Evolutionary conservation across 2,329 filamentous ascomycete genomes (phyloP), one percentile per base, ranked within the genome.

Genomic region (Fusarium mangiferae): DNA sequence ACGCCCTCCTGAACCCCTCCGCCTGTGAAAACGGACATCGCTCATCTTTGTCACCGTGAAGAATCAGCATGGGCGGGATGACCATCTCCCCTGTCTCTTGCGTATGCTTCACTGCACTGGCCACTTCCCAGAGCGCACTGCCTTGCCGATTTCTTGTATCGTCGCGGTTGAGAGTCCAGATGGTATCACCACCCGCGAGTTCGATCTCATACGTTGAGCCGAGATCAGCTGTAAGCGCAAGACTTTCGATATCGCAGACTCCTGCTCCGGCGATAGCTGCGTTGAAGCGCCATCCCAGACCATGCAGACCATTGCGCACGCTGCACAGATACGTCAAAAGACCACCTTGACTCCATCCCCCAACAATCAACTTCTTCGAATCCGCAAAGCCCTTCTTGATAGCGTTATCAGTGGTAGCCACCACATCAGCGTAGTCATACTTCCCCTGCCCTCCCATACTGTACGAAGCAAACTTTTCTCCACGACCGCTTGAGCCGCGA

Each of bases 321-420:
- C 77, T 75, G 35, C 77, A 78, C 3, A 85, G 77, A 68, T 83
- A 84, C 6, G 80, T 76, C 1, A 85, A 68, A 20, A 81, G 82
- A 5, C 84, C 83, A 15, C 83, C 84, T 67, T 84, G 82, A 28
- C 78, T 80, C 76, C 77, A 83, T 1, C 83, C 83, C 5, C 80
- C 82, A 1, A 83, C 80, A 3, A 82, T 71, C 3, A 85, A 69
- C 5, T 75, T 77, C 5, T 79, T 54, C 1, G 70, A 41, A 36
- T 85, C 78, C 0, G 80, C 79, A 7, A 79, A 78, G 1, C 82
- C 80, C 9, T 76, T 44, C 22, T 75, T 72, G 55, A 85, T 78
- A 13, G 81, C 81, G 26, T 79, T 51, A 24, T 83, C 72, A 0
- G 80, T 81, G 38, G 83, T 68, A 1, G 80, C 74, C 1, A 84